These are phyloP conservation scores for Diversispora eburnea DNA, from an alignment of 192 early-diverging fungal genomes.

Conservation along the genomic window DNA sequence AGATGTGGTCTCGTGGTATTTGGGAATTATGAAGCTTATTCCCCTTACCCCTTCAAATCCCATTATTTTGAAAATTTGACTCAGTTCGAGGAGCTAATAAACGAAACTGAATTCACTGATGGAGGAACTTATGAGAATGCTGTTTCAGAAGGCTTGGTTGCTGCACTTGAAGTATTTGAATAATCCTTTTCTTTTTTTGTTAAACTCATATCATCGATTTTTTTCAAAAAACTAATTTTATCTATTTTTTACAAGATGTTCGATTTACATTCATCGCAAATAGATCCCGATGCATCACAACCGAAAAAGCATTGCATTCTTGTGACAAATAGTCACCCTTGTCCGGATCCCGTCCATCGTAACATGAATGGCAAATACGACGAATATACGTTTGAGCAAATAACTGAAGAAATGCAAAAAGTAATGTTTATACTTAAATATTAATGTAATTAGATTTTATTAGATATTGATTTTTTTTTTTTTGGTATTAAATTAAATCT, in stretches of 20 bases:
- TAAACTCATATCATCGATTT: too few relatives aligned
- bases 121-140: conserved; percentile 50
- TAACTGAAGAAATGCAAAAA: conserved; percentile 49
- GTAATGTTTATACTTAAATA: conserved; percentile 5
- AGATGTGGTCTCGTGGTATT: conserved; percentile 47
- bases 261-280: conserved; percentile 35
- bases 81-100: conserved; percentile 39
- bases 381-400: conserved; percentile 37
- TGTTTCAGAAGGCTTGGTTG: conserved; percentile 54
- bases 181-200: neutral
- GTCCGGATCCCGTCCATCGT: conserved; percentile 35
- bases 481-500: neutral
- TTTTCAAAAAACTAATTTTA: neutral
- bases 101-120: conserved; percentile 37
- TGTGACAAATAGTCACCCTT: conserved; percentile 44
- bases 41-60: conserved; percentile 36
- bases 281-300: conserved; percentile 6
- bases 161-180: conserved; percentile 48
- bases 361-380: conserved; percentile 47
- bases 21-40: conserved; percentile 42
- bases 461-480: too few relatives aligned
- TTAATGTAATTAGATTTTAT: too few relatives aligned
- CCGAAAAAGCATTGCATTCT: conserved; percentile 47
- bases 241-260: conserved; percentile 36
- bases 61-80: conserved; percentile 41